phyloP scores from a whole-genome alignment of 2,329 filamentous ascomycete genomes.

The Penicillium decumbens region DNA sequence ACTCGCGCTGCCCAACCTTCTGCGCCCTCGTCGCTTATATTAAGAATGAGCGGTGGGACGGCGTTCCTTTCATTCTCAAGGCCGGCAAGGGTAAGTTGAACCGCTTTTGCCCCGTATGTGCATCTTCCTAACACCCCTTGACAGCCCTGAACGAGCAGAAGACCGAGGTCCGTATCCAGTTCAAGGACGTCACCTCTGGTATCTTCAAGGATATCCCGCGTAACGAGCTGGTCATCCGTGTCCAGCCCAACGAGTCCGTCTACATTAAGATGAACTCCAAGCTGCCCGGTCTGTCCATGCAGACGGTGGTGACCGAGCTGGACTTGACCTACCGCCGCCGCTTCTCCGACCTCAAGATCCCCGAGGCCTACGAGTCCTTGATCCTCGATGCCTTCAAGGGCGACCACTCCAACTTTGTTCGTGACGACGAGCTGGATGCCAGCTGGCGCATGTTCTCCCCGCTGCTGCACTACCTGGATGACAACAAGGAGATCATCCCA shows the following conservation, averaged over 20 bases:
- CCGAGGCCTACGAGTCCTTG: conserved; percentile 96
- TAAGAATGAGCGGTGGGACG: conserved; percentile 99
- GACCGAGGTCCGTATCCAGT: conserved; percentile 98
- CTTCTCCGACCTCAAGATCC: conserved; percentile 99
- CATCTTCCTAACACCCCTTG: conserved; percentile 16
- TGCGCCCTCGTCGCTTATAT: conserved; percentile 96
- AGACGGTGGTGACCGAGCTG: conserved; percentile 97
- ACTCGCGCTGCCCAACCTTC: conserved; percentile 96
- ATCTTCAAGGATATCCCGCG: conserved; percentile 99
- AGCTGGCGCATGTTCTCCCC: conserved; percentile 99
- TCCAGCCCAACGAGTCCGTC: conserved; percentile 98
- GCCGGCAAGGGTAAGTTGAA: conserved; percentile 67
- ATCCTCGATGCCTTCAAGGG: conserved; percentile 97
- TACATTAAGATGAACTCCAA: conserved; percentile 99
- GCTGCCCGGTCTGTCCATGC: conserved; percentile 96
- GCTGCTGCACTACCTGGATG: conserved; percentile 93
- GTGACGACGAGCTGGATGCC: conserved; percentile 93
- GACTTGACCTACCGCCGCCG: conserved; percentile 96
- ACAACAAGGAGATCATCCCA: conserved; percentile 98
- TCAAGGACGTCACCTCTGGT: conserved; percentile 97
- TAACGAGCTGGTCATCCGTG: conserved; percentile 98
- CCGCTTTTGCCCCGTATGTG: background rate
- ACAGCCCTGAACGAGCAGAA: conserved; percentile 94
- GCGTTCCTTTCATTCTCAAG: conserved; percentile 98
- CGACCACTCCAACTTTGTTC: conserved; percentile 98